A percentile compares a stretch with the other conserved stretches of the same genome.
phyloP scores from a whole-genome alignment of 2,329 filamentous ascomycete genomes.

The Torrubiella hemipterigena region DNA sequence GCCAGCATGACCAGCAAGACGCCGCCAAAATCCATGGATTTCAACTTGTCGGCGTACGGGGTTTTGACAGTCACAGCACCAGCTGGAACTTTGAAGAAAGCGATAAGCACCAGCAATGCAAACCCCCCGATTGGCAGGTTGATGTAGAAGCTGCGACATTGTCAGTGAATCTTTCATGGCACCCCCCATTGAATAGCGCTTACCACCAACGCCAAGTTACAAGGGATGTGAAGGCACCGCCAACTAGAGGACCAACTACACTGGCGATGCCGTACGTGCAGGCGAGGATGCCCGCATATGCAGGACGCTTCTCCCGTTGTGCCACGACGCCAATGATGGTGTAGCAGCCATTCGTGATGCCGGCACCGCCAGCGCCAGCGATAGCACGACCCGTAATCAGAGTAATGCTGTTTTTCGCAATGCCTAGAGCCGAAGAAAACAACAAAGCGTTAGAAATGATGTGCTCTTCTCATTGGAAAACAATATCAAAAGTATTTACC shows the following conservation, averaged over 20 bases:
- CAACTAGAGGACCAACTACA: conserved; percentile 15
- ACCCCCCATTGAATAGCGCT: no score
- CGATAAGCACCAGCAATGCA: conserved; percentile 9
- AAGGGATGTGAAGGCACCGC: conserved; percentile 14
- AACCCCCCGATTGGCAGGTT: conserved; percentile 15
- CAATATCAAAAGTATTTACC: no score
- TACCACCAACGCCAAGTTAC: conserved; percentile 16
- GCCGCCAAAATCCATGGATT: conserved; percentile 22
- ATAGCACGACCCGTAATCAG: no score
- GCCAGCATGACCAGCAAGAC: conserved; percentile 15
- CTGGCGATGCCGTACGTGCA: conserved; percentile 14
- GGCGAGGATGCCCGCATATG: conserved; percentile 13
- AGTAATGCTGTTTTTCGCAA: no score
- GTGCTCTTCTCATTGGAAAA: no score
- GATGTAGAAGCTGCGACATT: conserved; percentile 12
- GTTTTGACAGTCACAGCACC: conserved; percentile 16
- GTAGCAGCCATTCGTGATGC: no score
- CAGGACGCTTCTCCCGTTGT: conserved; percentile 10
- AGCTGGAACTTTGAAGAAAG: conserved; percentile 20
- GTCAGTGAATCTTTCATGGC: conserved; percentile 1
- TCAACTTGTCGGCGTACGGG: conserved; percentile 22
- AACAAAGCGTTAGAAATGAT: no score
- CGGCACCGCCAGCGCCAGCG: no score
- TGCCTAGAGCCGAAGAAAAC: no score
- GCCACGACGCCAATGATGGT: conserved; percentile 28